Evolutionary conservation across 768 basidiomycete species (phyloP), one percentile per base, ranked within the genome.

Genomic region (Exidia glandulosa): DNA sequence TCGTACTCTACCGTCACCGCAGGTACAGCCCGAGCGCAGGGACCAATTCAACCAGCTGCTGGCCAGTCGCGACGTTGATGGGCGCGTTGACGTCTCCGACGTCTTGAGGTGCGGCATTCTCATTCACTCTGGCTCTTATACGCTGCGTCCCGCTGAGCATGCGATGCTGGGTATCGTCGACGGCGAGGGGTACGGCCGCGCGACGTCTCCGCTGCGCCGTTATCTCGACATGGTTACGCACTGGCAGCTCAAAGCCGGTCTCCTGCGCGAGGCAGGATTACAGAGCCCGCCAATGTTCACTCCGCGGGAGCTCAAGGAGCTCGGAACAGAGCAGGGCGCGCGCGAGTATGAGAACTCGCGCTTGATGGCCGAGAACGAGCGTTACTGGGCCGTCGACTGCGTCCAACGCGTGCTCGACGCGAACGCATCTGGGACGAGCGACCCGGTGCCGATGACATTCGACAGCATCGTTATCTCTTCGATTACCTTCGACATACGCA

Each of bases 211-310:
- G 0, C 74, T 99, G 48, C 81, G 96, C 45, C 83, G 96, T 48
- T 96, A 83, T 70, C 72, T 74, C 34, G 96, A 99, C 71, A 70
- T 96, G 59, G 70, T 94, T 13, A 74, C 76, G 10, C 96, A 98
- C 73, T 99, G 94, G 92, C 94, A 98, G 70, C 83, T 99, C 72
- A 94, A 96, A 67, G 75, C 85, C 56, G 81, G 80, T 4, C 71
- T 98, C 12, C 73, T 87, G 6, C 72, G 69, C 13, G 69, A 67
- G 6, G 63, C 30, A 14, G 66, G 63, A 6, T 52, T 60, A 36
- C 70, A 75, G 4, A 60, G 59, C 52, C 71, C 75, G 41, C 73
- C 77, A 3, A 69, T 77, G 3, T 85, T 88, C 65, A 73, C 74
- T 32, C 55, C 65, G 2, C 71, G 74, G 32, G 79, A 77, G 70